Evolutionary conservation across 345 rosid genomes (phyloP), one percentile per base, ranked within the genome.

Genomic region (Iberis pinnata): DNA sequence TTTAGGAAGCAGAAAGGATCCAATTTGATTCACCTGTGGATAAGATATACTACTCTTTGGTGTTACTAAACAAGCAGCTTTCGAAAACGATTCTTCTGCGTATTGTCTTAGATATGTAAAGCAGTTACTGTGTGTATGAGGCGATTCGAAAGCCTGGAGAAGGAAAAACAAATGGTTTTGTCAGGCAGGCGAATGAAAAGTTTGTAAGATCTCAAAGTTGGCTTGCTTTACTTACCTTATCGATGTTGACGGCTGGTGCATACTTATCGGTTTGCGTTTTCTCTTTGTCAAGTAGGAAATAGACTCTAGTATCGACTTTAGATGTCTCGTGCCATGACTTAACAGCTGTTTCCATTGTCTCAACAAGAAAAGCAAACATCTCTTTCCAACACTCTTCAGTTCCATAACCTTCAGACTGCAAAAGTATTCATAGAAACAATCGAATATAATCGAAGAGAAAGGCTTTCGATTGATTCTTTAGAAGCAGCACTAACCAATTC

Each of bases 81-180:
- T 76, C 31, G 96, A 77, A 63, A 83, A 77, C 2, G 98, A 88
- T 49, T 84, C 89, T 47, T 76, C 88, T 12, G 84, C 85, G 65
- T 88, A 88, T 62, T 88, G 92, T 76, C 98, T 79, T 38, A 87
- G 88, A 78, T 76, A 88, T 26, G 88, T 43, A 67, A 83, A 88
- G 69, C 96, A 92, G 54, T 65, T 80, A 74, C 86, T 64, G 56
- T 92, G 96, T 12, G 93, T 81, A 33, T 84, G 69, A 17, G 96
- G 98, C 15, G 98, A 82, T 70, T 92, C 95, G 76, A 92, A 92
- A 33, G 96, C 98, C 98, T 92, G 75, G 35, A 27, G 44, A 36
- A 56, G n/a, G 46, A 53, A 12, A 6, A 32, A 43, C 31, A 56
- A 1, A 13, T 7, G 5, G 7, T 31, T 7, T 57, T 12, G 25